Evolutionary conservation across 345 rosid species (phyloP).

Genomic region (Abelmoschus esculentus): DNA sequence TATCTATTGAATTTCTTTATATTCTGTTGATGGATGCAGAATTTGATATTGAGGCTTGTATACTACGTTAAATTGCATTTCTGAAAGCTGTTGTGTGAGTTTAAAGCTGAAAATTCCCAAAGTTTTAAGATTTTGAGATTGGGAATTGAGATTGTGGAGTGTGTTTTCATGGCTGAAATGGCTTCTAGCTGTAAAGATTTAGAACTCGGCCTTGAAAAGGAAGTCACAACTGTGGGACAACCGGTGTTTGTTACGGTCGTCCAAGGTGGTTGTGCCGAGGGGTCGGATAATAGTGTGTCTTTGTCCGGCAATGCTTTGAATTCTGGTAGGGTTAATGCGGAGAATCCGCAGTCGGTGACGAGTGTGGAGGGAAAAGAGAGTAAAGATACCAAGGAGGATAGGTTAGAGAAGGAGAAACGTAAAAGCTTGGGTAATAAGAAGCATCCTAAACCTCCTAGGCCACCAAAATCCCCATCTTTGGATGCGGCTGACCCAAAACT

Average conservation of each 20-base stretch:
- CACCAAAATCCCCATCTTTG: conserved; percentile 78
- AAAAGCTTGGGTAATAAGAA: conserved; percentile 51
- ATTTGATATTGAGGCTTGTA: neutral
- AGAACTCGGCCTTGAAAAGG: conserved; percentile 70
- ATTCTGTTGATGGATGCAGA: conserved; percentile 1
- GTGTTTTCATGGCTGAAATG: conserved; percentile 27
- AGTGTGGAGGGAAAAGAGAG: conserved; percentile 30
- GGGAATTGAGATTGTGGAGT: conserved; percentile 8
- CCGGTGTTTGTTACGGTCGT: neutral
- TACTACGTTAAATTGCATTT: conserved; percentile 9
- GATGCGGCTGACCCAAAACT: conserved; percentile 80
- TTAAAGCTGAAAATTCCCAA: neutral
- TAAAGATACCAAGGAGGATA: conserved; percentile 27
- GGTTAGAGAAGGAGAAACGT: conserved; percentile 38
- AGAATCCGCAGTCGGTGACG: conserved; percentile 15
- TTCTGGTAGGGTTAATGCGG: neutral
- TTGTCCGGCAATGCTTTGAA: conserved; percentile 7
- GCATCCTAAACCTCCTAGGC: conserved; percentile 55
- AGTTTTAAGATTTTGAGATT: no score
- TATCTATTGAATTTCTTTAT: neutral
- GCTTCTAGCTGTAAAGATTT: conserved; percentile 29
- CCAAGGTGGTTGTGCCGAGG: neutral
- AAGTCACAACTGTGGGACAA: conserved; percentile 23
- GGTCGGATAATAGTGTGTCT: conserved; percentile 12
- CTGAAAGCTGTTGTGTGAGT: conserved; percentile 14